Conservation (phyloP, 129 eudicot genomes). For the carrot (Daucus carota) region DH1_v3.0 NC_030385.2:26532501-26533000, state of each 20-base stretch:
- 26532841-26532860: background rate
- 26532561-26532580: constrained; percentile 29
- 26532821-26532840: background rate
- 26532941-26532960: background rate
- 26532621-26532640: background rate
- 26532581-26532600: constrained; percentile 37
- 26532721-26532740: constrained; percentile 24
- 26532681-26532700: background rate
- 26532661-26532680: background rate
- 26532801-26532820: constrained; percentile 21
- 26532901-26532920: background rate
- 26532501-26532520: background rate
- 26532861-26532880: background rate
- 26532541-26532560: constrained; percentile 5
- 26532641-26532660: background rate
- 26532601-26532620: constrained; percentile 29
- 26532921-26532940: background rate
- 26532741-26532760: constrained; percentile 34
- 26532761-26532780: constrained; percentile 33
- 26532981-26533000: background rate
- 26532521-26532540: background rate
- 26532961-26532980: background rate
- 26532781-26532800: constrained; percentile 21
- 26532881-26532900: background rate
- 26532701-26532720: background rate